Evolutionary conservation across 176 grass and related monocot species (phyloP), one percentile per base, ranked within the genome.

Genomic region (Canna indica): DNA sequence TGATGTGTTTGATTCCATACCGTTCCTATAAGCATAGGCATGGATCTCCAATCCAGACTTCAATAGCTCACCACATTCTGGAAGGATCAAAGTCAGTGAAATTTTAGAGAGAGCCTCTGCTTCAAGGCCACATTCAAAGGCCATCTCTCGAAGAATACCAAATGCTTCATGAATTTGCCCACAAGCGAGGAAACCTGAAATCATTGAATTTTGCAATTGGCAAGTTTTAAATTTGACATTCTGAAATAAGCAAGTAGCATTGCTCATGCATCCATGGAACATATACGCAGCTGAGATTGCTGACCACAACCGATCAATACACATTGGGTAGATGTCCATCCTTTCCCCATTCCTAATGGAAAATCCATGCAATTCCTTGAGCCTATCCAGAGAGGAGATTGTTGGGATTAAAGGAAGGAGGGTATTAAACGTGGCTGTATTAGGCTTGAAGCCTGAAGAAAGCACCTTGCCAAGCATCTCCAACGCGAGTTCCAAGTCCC

Each of bases 11-110:
- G 38, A 59, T 59, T 81, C 81, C 39, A 88, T 73, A 34, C 81
- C 78, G 48, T 59, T 79, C 27, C 85, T 76, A 78, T 66, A 88
- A 0, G 46, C 77, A 81, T 88, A 81, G 45, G 85, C 85, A 75
- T 84, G 85, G 69, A 88, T 88, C 64, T 84, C 81, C 47, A 88
- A 65, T 62, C 85, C 85, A 28, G 63, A 44, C 24, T 81, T 88
- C 17, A 62, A 75, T 47, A 31, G 47, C 41, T 20, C 29, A 74
- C 50, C 29, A 65, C 78, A 79, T 54, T 77, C 63, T 18, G 85
- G 73, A 29, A 88, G 81, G 59, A 88, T 50, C 47, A 81, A 53
- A 2, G 77, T 84, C 3, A 88, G 61, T 3, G 77, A 83, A 80
- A 74, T 35, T 4, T 33, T 39, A 33, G 85, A 76, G 22, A 88